Evolutionary conservation across 2,329 filamentous ascomycete species (phyloP), one percentile per base, ranked within the genome.

Genomic region (Penicillium italicum): DNA sequence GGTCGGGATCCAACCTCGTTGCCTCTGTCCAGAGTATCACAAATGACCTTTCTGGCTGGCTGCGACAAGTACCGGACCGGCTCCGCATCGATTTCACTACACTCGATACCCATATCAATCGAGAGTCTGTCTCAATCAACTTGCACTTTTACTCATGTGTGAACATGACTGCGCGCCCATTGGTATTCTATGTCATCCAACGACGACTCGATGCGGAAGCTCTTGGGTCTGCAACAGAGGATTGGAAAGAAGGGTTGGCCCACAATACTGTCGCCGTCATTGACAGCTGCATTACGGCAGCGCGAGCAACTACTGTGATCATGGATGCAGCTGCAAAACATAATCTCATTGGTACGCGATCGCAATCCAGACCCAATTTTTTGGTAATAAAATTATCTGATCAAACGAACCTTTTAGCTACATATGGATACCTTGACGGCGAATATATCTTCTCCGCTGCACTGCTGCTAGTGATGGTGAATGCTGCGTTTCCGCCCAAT

Each of bases 61-160:
- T 80, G 20, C 74, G 73, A 8, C 72, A 78, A 24, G 65, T 83
- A 4, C 81, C 81, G 0, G 69, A 74, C 24, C 68, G 73, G 10
- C 68, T 84, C 12, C 76, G 78, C 3, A 77, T 82, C 43, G 76
- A 82, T 59, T 79, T 80, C 16, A 72, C 69, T 1, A 73, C 69
- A 3, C 72, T 80, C 7, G 74, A 75, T 52, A 60, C 61, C 5
- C 66, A 68, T 33, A 74, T 79, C 42, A 76, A 75, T 38, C 77
- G 80, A 12, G 80, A 82, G 65, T 76, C 74, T 10, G 77, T 82
- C 5, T 81, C 79, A 1, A 79, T 78, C 4, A 77, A 80, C 50
- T 67, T 82, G 22, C 81, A 84, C 59, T 83, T 82, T 60, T 82
- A 82, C 57, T 80, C 82, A 41, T 83, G 81, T 62, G 77, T 83